Evolutionary conservation across 306 rosid genomes (phyloP).

Genomic region (Pyrus communis): DNA sequence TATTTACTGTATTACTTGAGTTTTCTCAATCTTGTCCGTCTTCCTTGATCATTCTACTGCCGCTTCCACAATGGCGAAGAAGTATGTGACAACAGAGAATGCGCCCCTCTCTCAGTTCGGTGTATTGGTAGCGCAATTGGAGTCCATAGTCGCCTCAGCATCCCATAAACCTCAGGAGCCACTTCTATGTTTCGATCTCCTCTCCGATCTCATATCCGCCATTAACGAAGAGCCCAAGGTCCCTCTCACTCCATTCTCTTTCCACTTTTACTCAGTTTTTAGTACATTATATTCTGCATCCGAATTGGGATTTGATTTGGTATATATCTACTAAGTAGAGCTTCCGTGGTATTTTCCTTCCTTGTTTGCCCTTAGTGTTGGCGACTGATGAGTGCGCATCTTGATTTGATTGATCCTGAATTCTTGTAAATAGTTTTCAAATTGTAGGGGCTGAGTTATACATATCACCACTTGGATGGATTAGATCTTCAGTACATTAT

Average conservation of each 20-base stretch:
- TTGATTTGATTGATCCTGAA: neutral
- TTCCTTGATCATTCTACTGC: neutral
- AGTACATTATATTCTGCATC: neutral
- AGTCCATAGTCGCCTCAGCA: slow-evolving; percentile 90
- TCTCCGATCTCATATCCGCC: slow-evolving; percentile 96
- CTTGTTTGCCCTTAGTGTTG: neutral
- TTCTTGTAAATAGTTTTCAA: neutral
- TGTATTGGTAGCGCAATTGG: slow-evolving; percentile 88
- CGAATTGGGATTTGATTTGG: neutral
- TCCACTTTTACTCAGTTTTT: neutral
- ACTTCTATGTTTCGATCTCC: slow-evolving; percentile 95
- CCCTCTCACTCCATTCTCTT: neutral
- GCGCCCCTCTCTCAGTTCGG: slow-evolving; percentile 92
- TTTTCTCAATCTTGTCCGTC: neutral
- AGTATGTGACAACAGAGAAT: slow-evolving; percentile 31
- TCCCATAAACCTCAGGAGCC: slow-evolving; percentile 81
- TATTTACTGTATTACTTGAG: neutral
- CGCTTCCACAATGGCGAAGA: slow-evolving; percentile 40
- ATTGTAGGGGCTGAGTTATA: neutral
- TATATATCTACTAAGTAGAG: neutral
- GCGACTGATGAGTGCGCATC: neutral
- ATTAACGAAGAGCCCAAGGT: slow-evolving; percentile 86
- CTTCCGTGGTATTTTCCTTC: neutral
- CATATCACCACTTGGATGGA: neutral
- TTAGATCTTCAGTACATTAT: neutral